Base-by-base conservation (phyloP, 805 yeast genomes). In the Spathaspora boniae region DNA sequence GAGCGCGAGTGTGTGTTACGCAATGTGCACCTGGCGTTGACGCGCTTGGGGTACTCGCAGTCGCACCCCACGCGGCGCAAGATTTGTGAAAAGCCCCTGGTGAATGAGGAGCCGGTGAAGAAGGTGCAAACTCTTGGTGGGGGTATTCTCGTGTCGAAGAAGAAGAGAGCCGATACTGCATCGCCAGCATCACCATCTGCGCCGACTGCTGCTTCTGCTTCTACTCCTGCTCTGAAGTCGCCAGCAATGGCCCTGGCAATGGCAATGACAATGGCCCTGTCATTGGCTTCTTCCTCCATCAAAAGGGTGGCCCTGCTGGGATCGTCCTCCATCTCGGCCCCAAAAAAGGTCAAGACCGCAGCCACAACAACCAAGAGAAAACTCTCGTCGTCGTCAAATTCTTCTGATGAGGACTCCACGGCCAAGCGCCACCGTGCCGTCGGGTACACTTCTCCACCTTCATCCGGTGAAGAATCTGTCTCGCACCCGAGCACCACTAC, bases 11-110 rank as follows among this genome's bases (percentile, higher is more conserved):
- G 60, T 34, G 51, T 67, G 16, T 41, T 60, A 16, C 48, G 54
- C 28, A 66, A 65, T 44, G 51, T 58, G 34, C 51, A 62, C 42
- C 51, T 56, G 30, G 70, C 71, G 5, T 56, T 67, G 42, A 65
- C 67, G 16, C 43, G 73, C 27, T 46, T 65, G 27, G 73, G 72
- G 16, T 67, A 51, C 38, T 62, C 60, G 51, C 69, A 61, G 26
- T 62, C 71, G 7, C 72, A 67, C 42, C 72, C 73, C 5, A 50
- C 66, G 33, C 46, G 73, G 26, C 58, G 48, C 37, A 62, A 60
- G 38, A 51, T 67, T 16, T 33, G 37, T 24, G 24, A 31, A 29
- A 29, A 26, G 20, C 26, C 26, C 11, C 27, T 33, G 23, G 33
- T 32, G 14, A 26, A 16, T 36, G n/a, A n/a, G n/a, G n/a, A n/a